Evolutionary conservation across 2,329 filamentous ascomycete genomes (phyloP).

Genomic region (Chaetomiaceae sp.): DNA sequence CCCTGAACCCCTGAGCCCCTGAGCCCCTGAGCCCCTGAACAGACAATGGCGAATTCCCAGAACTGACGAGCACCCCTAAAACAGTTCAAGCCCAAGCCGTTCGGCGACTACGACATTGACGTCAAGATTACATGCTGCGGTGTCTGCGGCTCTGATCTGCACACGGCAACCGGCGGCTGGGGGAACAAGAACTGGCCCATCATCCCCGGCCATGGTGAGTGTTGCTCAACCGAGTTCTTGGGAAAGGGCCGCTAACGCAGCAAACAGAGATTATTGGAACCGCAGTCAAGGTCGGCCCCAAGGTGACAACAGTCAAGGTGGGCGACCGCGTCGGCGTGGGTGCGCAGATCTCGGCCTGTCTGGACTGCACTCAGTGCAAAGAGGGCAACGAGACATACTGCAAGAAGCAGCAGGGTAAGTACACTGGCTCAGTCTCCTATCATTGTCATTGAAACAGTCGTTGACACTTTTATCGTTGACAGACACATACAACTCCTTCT

Average conservation of each 20-base stretch:
- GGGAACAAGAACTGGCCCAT: conserved; percentile 58
- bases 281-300: conserved; percentile 63
- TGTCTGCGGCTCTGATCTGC: conserved; percentile 67
- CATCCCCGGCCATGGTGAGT: conserved; percentile 60
- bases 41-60: too few relatives aligned
- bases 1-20: background rate
- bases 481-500: conserved; percentile 56
- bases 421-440: background rate
- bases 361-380: conserved; percentile 60
- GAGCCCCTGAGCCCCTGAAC: background rate
- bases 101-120: conserved; percentile 81
- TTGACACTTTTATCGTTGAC: background rate
- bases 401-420: conserved; percentile 39
- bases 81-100: conserved; percentile 78
- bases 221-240: too few relatives aligned
- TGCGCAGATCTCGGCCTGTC: conserved; percentile 61
- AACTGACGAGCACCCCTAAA: background rate
- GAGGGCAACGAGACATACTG: conserved; percentile 66
- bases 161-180: conserved; percentile 67
- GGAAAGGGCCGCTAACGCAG: background rate
- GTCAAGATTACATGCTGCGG: conserved; percentile 81
- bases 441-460: background rate
- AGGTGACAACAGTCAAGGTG: conserved; percentile 55
- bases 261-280: conserved; percentile 61
- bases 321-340: conserved; percentile 65